These are phyloP conservation scores for Trichoderma sp. DNA, from an alignment of 2,329 filamentous ascomycete genomes.

Conservation along the genomic window DNA sequence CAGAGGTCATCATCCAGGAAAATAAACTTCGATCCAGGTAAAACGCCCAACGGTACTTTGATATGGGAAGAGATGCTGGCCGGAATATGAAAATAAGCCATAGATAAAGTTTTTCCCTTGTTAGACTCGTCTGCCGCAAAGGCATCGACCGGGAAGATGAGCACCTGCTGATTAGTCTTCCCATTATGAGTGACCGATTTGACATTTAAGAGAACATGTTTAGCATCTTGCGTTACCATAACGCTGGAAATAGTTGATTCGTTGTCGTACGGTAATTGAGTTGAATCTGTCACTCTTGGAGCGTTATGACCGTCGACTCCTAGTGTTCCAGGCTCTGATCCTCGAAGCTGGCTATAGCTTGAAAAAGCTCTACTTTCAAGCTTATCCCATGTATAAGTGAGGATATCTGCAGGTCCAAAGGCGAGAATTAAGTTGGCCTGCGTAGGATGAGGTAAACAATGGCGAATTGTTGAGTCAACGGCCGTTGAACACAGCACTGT, in stretches of 20 bases:
- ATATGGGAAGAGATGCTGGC: background rate
- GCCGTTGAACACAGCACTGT: background rate
- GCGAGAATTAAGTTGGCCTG: background rate
- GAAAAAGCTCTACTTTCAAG: background rate
- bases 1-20: background rate
- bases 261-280: background rate
- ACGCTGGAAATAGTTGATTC: background rate
- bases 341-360: background rate
- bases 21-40: background rate
- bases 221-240: background rate
- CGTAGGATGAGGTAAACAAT: background rate
- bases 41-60: background rate
- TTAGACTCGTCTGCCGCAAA: background rate
- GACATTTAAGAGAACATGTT: background rate
- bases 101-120: background rate
- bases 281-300: too few species aligned
- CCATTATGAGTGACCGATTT: background rate
- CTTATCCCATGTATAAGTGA: background rate
- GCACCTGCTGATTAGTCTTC: background rate
- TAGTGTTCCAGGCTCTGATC: background rate
- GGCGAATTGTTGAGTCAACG: background rate
- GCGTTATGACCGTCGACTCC: background rate
- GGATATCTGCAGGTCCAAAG: background rate
- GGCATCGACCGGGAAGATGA: background rate
- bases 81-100: background rate